Base-by-base conservation (phyloP, 139 green algal species). In the Coelastrella sp. region DNA sequence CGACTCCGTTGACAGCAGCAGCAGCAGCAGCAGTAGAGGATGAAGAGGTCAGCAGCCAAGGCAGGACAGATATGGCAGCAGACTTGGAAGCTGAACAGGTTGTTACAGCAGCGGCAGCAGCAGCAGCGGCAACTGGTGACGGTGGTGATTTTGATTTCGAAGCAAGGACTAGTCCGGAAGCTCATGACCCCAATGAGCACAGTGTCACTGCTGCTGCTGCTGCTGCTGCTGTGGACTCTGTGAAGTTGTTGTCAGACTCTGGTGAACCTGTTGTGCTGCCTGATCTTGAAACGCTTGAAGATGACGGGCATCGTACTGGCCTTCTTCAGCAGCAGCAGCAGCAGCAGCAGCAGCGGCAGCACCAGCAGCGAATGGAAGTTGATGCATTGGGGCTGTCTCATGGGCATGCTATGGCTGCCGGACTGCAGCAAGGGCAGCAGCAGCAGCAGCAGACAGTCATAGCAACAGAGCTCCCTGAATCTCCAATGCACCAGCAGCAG, bases 81-180 rank as follows among this genome's bases (percentile, higher is more conserved):
- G n/a, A n/a, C n/a, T n/a, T n/a, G n/a, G n/a, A n/a, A n/a, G n/a
- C n/a, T n/a, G n/a, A n/a, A n/a, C n/a, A n/a, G n/a, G n/a, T n/a
- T n/a, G n/a, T n/a, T n/a, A 9, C n/a, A 15, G 76, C 51, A 74
- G 76, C 76, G 53, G 76, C 57, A 84, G 73, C 75, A 83, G 75
- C 59, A 73, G 57, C 41, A 75, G 62, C n/a, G 21, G 5, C 8
- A 23, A 23, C 27, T 30, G n/a, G 4, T 21, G 23, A 6, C 67
- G 23, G 67, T 21, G 8, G 30, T 50, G 63, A 66, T 67, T 1
- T 19, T 67, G 59, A 27, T 67, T 13, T 4, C 13, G 59, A 7
- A 32, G 59, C n/a, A n/a, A n/a, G n/a, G n/a, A n/a, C n/a, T n/a
- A 32, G 59, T 11, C 63, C 63, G 51, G 66, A 40, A 30, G 34